Evolutionary conservation across 2,329 filamentous ascomycete genomes (phyloP).

Genomic region (Alternaria triticina): DNA sequence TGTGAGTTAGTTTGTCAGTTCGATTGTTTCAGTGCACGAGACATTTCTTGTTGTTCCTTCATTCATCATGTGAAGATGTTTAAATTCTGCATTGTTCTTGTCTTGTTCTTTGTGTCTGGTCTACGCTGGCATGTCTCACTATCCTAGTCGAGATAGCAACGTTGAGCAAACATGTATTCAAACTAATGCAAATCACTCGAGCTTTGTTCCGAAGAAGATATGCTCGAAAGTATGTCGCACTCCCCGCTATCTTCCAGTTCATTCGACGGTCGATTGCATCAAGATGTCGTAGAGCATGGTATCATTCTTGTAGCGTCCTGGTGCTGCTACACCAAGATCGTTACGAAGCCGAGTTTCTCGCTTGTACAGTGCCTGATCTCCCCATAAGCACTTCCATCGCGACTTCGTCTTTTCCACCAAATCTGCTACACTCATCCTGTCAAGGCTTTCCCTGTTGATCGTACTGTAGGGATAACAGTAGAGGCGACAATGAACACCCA

Average conservation of each 20-base stretch:
- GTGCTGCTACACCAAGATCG: neutral
- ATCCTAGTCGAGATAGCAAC: neutral
- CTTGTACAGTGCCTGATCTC: neutral
- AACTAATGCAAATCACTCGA: neutral
- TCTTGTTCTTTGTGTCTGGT: neutral
- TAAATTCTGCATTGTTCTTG: neutral
- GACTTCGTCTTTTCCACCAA: neutral
- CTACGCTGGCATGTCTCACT: neutral
- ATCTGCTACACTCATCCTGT: neutral
- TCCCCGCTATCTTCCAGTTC: neutral
- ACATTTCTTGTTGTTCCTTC: neutral
- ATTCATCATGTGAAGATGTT: neutral
- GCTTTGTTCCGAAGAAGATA: neutral
- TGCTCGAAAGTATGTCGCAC: neutral
- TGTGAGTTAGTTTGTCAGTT: neutral
- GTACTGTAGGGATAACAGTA: no score
- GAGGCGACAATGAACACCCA: no score
- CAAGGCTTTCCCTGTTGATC: neutral
- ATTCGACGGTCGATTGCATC: neutral
- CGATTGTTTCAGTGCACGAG: neutral
- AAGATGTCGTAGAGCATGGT: neutral
- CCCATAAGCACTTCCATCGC: neutral
- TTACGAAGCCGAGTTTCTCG: neutral
- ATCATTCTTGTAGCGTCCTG: neutral
- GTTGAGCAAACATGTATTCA: neutral